Percentiles rank a stretch among this genome's conserved stretches.
Conservation (phyloP, 352 stramenopile species). For the Phytophthora vignae region DNA sequence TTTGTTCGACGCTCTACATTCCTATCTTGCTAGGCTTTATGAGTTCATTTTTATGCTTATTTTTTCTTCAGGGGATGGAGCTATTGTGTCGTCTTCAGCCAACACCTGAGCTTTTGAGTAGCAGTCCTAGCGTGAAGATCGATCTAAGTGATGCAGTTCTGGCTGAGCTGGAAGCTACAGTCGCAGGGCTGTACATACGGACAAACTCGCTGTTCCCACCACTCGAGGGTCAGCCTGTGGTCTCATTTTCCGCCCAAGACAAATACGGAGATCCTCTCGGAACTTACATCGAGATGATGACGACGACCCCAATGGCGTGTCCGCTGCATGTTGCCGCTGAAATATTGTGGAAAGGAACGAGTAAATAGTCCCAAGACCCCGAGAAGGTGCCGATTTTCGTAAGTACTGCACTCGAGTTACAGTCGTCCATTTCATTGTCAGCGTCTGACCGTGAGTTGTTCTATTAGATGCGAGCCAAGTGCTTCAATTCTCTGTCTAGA, state of each 20-base stretch:
- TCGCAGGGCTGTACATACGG: slow-evolving; percentile 4
- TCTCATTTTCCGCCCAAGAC: slow-evolving; percentile 16
- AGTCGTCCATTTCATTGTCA: not conserved
- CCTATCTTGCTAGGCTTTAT: not conserved
- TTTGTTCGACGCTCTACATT: not conserved
- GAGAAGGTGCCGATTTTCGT: slow-evolving; percentile 32
- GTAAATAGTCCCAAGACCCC: slow-evolving; percentile 10
- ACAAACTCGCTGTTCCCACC: slow-evolving; percentile 22
- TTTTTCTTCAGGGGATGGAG: slow-evolving; percentile 20
- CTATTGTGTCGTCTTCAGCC: slow-evolving; percentile 17
- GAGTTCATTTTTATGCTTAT: not conserved
- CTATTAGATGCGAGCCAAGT: slow-evolving; percentile 14
- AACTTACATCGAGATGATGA: slow-evolving; percentile 29
- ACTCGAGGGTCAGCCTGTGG: not conserved
- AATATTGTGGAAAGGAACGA: slow-evolving; percentile 28
- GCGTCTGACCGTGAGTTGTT: not conserved
- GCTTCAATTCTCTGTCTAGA: slow-evolving; percentile 23
- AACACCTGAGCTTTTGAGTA: not conserved
- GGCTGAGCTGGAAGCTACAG: slow-evolving; percentile 17
- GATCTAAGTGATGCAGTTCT: slow-evolving; percentile 19
- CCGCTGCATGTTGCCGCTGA: slow-evolving; percentile 23
- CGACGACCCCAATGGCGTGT: slow-evolving; percentile 25
- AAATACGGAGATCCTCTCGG: slow-evolving; percentile 4
- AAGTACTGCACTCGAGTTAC: not conserved
- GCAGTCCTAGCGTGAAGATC: not conserved